Conservation (phyloP, 2,329 filamentous ascomycete genomes). For the Cadophora sp. region DNA sequence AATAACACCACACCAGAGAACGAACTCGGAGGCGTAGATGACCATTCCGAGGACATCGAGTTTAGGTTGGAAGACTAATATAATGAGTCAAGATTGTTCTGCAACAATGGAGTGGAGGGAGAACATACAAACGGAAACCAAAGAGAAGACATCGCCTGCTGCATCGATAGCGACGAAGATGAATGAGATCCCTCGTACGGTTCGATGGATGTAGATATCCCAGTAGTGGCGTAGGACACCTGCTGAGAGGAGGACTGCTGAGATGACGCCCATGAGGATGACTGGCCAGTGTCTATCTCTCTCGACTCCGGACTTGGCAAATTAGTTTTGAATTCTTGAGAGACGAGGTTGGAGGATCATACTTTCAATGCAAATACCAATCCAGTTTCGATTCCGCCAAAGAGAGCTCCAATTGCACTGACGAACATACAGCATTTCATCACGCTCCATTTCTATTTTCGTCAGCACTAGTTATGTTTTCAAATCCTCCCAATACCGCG, state of each 20-base stretch:
- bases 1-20: slow-evolving; percentile 72
- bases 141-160: slow-evolving; percentile 70
- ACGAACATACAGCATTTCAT: slow-evolving; percentile 56
- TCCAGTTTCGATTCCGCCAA: slow-evolving; percentile 65
- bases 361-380: slow-evolving; percentile 62
- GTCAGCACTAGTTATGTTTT: not conserved
- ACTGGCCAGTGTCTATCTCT: slow-evolving; percentile 62
- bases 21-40: slow-evolving; percentile 71
- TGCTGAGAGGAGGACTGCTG: slow-evolving; percentile 66
- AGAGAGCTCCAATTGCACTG: slow-evolving; percentile 57
- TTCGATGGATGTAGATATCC: slow-evolving; percentile 71
- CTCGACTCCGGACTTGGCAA: slow-evolving; percentile 46
- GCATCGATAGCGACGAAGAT: slow-evolving; percentile 75
- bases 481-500: no score
- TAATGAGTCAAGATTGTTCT: not conserved
- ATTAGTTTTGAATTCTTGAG: not conserved
- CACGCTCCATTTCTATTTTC: slow-evolving; percentile 57
- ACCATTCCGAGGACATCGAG: slow-evolving; percentile 68
- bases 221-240: slow-evolving; percentile 73
- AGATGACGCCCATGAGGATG: slow-evolving; percentile 70
- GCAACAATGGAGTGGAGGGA: no score
- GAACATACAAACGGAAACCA: slow-evolving; percentile 61
- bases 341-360: slow-evolving; percentile 27
- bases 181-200: slow-evolving; percentile 74
- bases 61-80: slow-evolving; percentile 60